Base-by-base conservation (phyloP, 148 eudicot genomes). In the Amaranthus palmeri region DNA sequence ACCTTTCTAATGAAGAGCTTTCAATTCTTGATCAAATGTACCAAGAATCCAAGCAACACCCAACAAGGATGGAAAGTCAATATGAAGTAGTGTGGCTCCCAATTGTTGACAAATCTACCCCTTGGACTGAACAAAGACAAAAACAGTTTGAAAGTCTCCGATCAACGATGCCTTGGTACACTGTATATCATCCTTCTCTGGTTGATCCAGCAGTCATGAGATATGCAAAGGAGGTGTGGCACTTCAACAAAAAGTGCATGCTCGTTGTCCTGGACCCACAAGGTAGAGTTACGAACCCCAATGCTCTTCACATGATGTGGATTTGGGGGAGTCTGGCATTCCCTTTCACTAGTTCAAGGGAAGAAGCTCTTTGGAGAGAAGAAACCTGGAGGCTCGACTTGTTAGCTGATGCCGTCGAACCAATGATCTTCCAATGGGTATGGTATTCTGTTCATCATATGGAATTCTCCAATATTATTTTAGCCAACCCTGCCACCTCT, bases 61-160 rank as follows among this genome's bases (percentile, higher is more conserved):
- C 87, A 25, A 65, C 71, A 48, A 84, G 88, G 71, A 65, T 75
- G 8, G 88, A 88, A 67, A 88, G 87, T 15, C 83, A 85, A 3
- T 85, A 86, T 52, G 93, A 91, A 68, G 78, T 91, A n/a, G 86
- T 91, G 2, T 91, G 97, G 97, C 81, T 91, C 54, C 93, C 93
- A 3, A 69, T 91, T 10, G 75, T 85, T 0, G 86, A 85, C 75
- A 79, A 68, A 41, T 73, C 83, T 25, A 50, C 54, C 52, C 81
- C 85, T 50, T 84, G 85, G 85, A 81, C 76, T 0, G 83, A 80
- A 0, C 62, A 61, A 42, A 79, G 77, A 61, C 86, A 87, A 43
- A 68, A 43, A 15, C 74, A 83, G 47, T 91, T 87, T 49, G 83
- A 84, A 54, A 36, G 15, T 4, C 59, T 85, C 6, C 87, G 79